Conservation (phyloP, 2,329 filamentous ascomycete species). For the Helicocarpus griseus region DNA sequence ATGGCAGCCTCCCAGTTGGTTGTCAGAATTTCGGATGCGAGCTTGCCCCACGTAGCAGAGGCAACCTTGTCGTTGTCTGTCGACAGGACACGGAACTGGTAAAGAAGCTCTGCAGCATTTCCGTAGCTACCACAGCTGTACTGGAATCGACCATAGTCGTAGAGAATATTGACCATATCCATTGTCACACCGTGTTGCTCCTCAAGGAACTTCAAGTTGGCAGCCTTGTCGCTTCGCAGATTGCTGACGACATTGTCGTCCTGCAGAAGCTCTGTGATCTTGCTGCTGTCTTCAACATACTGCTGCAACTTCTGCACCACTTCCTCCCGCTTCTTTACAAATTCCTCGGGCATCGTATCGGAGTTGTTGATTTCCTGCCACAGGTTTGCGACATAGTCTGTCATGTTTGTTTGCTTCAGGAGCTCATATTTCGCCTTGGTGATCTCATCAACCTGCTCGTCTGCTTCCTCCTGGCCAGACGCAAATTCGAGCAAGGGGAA, state of each 20-base stretch:
- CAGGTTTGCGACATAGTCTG: slow-evolving; percentile 87
- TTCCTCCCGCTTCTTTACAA: slow-evolving; percentile 78
- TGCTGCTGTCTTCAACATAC: slow-evolving; percentile 77
- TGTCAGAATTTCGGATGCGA: slow-evolving; percentile 89
- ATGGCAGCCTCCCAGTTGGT: slow-evolving; percentile 91
- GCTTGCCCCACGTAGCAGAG: slow-evolving; percentile 93
- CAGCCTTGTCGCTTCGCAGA: slow-evolving; percentile 90
- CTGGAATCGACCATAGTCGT: slow-evolving; percentile 93
- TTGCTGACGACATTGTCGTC: slow-evolving; percentile 85
- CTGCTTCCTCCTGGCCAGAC: slow-evolving; percentile 70
- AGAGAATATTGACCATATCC: slow-evolving; percentile 92
- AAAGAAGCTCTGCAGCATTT: slow-evolving; percentile 82
- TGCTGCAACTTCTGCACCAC: slow-evolving; percentile 74
- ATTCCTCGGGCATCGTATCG: slow-evolving; percentile 70
- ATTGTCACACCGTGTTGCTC: slow-evolving; percentile 89
- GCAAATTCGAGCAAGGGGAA: slow-evolving; percentile 94
- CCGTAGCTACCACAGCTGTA: slow-evolving; percentile 95
- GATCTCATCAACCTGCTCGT: slow-evolving; percentile 55
- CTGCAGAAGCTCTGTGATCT: slow-evolving; percentile 77
- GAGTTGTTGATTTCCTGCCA: slow-evolving; percentile 82
- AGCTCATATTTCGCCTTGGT: slow-evolving; percentile 84
- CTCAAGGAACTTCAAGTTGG: slow-evolving; percentile 96
- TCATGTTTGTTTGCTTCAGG: slow-evolving; percentile 97
- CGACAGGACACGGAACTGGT: slow-evolving; percentile 95
- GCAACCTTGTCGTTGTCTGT: slow-evolving; percentile 98